phyloP scores from a whole-genome alignment of 495 filamentous ascomycete species.

The Echria macrotheca region DNA sequence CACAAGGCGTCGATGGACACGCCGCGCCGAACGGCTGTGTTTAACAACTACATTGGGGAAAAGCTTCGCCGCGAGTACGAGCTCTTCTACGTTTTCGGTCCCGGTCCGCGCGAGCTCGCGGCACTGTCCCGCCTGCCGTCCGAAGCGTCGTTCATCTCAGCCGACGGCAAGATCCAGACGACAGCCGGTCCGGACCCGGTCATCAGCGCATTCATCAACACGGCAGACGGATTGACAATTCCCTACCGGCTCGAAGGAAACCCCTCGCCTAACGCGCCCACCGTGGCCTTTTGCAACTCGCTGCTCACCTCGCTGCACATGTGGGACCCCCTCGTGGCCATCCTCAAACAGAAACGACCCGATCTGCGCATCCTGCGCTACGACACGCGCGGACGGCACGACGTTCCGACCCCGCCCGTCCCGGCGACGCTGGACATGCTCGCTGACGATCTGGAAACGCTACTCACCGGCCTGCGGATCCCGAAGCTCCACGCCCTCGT shows the following conservation, averaged over 20 bases:
- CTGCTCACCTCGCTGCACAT: conserved; percentile 68
- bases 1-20: conserved; percentile 57
- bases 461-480: conserved; percentile 57
- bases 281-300: conserved; percentile 68
- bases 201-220: conserved; percentile 62
- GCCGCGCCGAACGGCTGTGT: conserved; percentile 50
- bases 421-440: conserved; percentile 56
- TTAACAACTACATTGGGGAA: conserved; percentile 49
- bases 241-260: conserved; percentile 72
- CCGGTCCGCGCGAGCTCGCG: conserved; percentile 61
- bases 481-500: conserved; percentile 55
- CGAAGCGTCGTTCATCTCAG: conserved; percentile 45
- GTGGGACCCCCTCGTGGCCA: conserved; percentile 67
- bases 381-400: conserved; percentile 58
- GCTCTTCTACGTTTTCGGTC: conserved; percentile 73
- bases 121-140: conserved; percentile 36
- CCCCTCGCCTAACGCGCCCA: conserved; percentile 56
- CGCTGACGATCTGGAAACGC: conserved; percentile 54
- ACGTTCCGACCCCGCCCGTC: conserved; percentile 38
- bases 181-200: conserved; percentile 34
- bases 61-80: conserved; percentile 56
- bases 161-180: conserved; percentile 46
- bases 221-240: conserved; percentile 62
- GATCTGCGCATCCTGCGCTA: conserved; percentile 69
- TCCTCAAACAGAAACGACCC: conserved; percentile 51